Percentiles rank a stretch among this genome's conserved stretches.
phyloP scores from a whole-genome alignment of 768 basidiomycete species.

The Termitomyces eurrhizus region DNA sequence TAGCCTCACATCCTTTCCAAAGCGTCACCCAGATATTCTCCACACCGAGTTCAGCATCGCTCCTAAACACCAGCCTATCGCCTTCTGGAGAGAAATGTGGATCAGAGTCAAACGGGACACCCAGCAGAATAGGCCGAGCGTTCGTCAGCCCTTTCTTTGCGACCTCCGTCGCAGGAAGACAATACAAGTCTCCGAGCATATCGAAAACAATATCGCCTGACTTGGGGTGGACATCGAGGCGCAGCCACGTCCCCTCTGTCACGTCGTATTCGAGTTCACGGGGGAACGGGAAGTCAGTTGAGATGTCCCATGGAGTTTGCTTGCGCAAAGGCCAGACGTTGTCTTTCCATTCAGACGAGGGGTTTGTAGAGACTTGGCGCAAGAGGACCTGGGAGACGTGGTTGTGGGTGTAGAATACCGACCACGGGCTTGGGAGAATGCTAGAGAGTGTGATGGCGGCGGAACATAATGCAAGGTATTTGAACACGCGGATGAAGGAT shows the following conservation, averaged over 20 bases:
- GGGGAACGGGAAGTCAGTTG: slow-evolving; percentile 68
- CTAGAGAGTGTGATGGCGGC: slow-evolving; percentile 29
- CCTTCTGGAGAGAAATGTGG: slow-evolving; percentile 71
- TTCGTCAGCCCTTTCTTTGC: slow-evolving; percentile 21
- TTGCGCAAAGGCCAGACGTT: slow-evolving; percentile 61
- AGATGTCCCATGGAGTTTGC: slow-evolving; percentile 68
- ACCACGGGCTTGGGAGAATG: slow-evolving; percentile 32
- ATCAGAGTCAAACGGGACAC: slow-evolving; percentile 68
- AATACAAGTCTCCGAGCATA: slow-evolving; percentile 73
- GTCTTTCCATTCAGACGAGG: slow-evolving; percentile 40
- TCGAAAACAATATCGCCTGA: slow-evolving; percentile 72
- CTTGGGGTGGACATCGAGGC: slow-evolving; percentile 67
- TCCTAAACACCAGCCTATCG: slow-evolving; percentile 60
- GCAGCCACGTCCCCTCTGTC: slow-evolving; percentile 71
- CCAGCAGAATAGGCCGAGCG: slow-evolving; percentile 58
- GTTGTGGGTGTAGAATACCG: slow-evolving; percentile 17
- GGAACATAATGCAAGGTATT: slow-evolving; percentile 25
- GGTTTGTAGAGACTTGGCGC: slow-evolving; percentile 20
- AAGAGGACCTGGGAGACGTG: slow-evolving; percentile 17
- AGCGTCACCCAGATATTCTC: slow-evolving; percentile 73
- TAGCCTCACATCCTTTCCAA: slow-evolving; percentile 63
- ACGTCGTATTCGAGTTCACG: slow-evolving; percentile 67
- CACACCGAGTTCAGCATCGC: slow-evolving; percentile 68
- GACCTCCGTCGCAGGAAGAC: slow-evolving; percentile 46
- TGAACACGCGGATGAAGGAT: slow-evolving; percentile 14